phyloP scores from a whole-genome alignment of 495 filamentous ascomycete species.

The Aspergillus nanangensis region DNA sequence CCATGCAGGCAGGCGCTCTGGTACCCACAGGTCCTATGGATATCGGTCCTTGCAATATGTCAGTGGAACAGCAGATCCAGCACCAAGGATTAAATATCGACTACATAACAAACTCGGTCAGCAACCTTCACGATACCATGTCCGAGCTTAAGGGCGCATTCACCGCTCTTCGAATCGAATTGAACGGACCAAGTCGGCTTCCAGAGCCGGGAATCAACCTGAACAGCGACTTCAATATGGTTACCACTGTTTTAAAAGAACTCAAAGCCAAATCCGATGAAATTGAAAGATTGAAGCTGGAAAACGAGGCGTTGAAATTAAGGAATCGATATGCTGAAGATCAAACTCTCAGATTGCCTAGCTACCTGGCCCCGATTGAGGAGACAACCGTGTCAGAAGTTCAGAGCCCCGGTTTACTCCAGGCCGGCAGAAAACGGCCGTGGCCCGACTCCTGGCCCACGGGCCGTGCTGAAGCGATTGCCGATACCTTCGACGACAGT shows the following conservation, averaged over 20 bases:
- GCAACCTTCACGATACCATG: conserved; percentile 43
- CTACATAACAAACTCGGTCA: conserved; percentile 42
- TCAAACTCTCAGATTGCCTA: conserved; percentile 14
- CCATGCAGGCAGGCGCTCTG: conserved; percentile 22
- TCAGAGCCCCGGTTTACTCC: conserved; percentile 34
- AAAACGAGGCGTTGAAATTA: conserved; percentile 41
- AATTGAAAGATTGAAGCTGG: conserved; percentile 42
- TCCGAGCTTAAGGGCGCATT: conserved; percentile 41
- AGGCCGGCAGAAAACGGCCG: conserved; percentile 32
- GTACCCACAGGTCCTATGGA: conserved; percentile 23
- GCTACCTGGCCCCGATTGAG: conserved; percentile 4
- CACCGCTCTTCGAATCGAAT: conserved; percentile 37
- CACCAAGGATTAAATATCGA: conserved; percentile 40
- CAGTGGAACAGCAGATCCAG: conserved; percentile 35
- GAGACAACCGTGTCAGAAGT: conserved; percentile 29
- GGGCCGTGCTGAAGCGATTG: conserved; percentile 23
- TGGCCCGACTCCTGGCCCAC: conserved; percentile 29
- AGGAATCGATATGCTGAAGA: conserved; percentile 37
- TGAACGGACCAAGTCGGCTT: conserved; percentile 28
- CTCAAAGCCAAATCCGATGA: conserved; percentile 42
- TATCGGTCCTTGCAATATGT: conserved; percentile 13
- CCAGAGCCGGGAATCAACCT: conserved; percentile 11
- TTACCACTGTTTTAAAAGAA: conserved; percentile 41
- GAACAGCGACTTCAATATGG: conserved; percentile 34
- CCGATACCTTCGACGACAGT: conserved; percentile 37